These are phyloP conservation scores for Pelargonium myrrhifolium DNA, from an alignment of 441 rosid genomes.

Conservation along the genomic window DNA sequence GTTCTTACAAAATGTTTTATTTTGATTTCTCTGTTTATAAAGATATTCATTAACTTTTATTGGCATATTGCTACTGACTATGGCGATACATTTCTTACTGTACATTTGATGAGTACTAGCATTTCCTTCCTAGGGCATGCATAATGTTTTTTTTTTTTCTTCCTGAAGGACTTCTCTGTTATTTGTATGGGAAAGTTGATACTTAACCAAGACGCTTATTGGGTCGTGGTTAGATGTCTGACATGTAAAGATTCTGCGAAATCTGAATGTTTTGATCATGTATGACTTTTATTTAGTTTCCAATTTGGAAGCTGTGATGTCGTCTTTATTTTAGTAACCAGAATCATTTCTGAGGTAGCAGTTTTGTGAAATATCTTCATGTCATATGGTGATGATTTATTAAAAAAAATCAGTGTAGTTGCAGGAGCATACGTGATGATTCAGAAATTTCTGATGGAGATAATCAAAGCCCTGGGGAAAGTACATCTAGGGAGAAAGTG, in stretches of 20 bases:
- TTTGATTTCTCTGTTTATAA: background rate
- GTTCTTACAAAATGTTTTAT: background rate
- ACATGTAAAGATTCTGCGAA: background rate
- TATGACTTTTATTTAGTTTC: conserved; percentile 13
- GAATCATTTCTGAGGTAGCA: conserved; percentile 17
- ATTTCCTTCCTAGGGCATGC: background rate
- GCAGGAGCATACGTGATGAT: conserved; percentile 60
- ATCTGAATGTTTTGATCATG: background rate
- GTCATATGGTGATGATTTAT: conserved; percentile 7
- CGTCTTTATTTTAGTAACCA: conserved; percentile 29
- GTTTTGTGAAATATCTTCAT: background rate
- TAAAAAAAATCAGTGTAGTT: conserved; percentile 16
- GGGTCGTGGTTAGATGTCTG: background rate
- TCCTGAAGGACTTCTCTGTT: background rate
- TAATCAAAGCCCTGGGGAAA: conserved; percentile 40
- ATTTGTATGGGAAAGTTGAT: background rate
- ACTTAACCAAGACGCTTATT: background rate
- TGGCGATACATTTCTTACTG: too few relatives aligned
- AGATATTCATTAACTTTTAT: too few relatives aligned
- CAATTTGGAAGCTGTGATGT: conserved; percentile 28
- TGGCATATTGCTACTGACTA: too few relatives aligned
- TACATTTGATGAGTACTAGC: too few relatives aligned
- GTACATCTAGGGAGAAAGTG: conserved; percentile 35
- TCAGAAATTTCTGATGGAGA: conserved; percentile 50
- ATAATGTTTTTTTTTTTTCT: background rate